phyloP scores from a whole-genome alignment of 129 eudicot genomes.

The Arctium minus region DNA sequence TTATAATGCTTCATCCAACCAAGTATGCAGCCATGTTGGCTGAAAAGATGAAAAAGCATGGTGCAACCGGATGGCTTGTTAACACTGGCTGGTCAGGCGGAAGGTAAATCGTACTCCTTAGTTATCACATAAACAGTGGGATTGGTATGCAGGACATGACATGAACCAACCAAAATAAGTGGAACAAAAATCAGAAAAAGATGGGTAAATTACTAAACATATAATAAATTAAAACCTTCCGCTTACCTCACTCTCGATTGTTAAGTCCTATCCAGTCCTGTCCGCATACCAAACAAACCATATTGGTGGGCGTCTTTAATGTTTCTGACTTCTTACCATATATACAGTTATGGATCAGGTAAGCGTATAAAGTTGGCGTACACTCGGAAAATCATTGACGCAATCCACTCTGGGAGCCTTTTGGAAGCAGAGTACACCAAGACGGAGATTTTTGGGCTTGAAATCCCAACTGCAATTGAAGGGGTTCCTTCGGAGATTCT shows the following conservation, averaged over 20 bases:
- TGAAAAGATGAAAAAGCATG: slow-evolving; percentile 83
- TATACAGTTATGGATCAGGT: slow-evolving; percentile 71
- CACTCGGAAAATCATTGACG: slow-evolving; percentile 91
- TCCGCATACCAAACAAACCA: not conserved
- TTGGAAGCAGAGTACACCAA: slow-evolving; percentile 64
- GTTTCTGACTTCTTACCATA: not conserved
- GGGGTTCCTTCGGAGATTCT: slow-evolving; percentile 94
- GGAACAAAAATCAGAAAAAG: not conserved
- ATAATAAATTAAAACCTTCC: no score
- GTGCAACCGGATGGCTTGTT: slow-evolving; percentile 98
- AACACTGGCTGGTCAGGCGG: slow-evolving; percentile 99
- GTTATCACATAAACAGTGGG: not conserved
- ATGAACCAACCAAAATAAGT: no score
- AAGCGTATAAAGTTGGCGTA: slow-evolving; percentile 85
- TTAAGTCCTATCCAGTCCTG: no score
- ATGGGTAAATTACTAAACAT: no score
- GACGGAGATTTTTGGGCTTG: slow-evolving; percentile 82
- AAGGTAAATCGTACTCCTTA: not conserved
- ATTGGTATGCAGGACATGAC: no score
- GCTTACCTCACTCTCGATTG: no score
- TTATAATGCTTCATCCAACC: slow-evolving; percentile 80
- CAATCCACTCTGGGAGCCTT: slow-evolving; percentile 89
- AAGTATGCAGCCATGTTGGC: slow-evolving; percentile 95
- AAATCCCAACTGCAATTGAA: slow-evolving; percentile 80
- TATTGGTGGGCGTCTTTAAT: not conserved